A percentile compares a stretch with the other conserved stretches of the same genome.
These are phyloP conservation scores for Backusella morwellensis DNA, from an alignment of 192 early-diverging fungal species.

Conservation along the genomic window DNA sequence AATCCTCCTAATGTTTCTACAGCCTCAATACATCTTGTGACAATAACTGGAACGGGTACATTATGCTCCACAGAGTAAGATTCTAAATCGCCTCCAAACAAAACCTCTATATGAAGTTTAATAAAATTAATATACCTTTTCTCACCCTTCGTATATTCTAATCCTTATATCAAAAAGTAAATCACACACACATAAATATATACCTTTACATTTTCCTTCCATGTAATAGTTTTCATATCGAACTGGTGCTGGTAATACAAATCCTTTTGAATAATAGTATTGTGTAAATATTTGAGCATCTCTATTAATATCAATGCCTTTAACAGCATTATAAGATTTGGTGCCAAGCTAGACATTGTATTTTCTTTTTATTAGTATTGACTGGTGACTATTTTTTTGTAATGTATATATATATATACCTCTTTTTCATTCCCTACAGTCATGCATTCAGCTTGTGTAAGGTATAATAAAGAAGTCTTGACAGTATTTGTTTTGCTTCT, in stretches of 20 bases:
- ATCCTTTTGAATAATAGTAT: constrained; percentile 16
- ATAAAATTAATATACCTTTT: not conserved
- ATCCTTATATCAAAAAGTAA: no score
- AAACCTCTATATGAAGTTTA: constrained; percentile 16
- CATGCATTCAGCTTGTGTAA: not conserved
- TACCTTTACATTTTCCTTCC: constrained; percentile 34
- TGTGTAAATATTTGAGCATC: constrained; percentile 24
- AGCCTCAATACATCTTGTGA: constrained; percentile 31
- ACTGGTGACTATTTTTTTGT: not conserved
- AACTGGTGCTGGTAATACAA: constrained; percentile 20
- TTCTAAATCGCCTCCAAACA: constrained; percentile 32
- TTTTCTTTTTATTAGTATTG: not conserved
- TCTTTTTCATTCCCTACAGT: not conserved
- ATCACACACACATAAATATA: not conserved
- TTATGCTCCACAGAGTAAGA: constrained; percentile 30
- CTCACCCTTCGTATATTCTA: no score
- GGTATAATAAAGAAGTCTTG: not conserved
- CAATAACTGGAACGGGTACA: constrained; percentile 30
- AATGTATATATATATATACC: not conserved
- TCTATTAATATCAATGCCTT: constrained; percentile 10
- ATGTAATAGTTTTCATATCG: constrained; percentile 32
- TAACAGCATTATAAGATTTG: not conserved
- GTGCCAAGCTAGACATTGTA: not conserved
- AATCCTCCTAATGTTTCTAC: constrained; percentile 30
- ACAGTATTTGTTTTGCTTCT: constrained; percentile 11